Base-by-base conservation (phyloP, 2,329 filamentous ascomycete genomes). In the Emmonsia crescens region DNA sequence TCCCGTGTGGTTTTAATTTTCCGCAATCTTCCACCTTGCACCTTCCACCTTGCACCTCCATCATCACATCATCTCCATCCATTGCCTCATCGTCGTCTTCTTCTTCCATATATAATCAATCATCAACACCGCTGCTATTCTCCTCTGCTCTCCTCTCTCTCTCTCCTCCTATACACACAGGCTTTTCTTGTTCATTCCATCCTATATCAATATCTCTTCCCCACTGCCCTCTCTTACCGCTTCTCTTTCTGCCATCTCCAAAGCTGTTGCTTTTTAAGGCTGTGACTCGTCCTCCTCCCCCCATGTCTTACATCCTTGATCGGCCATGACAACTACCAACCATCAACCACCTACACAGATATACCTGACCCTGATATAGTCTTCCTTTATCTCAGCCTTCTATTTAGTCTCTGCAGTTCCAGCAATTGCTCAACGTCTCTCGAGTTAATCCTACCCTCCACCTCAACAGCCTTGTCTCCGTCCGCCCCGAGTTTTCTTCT, bases 21-120 rank as follows among this genome's bases (percentile, higher is more conserved):
- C 40, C 24, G 36, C 52, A 14, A 24, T 27, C n/a, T 38, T n/a
- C 52, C 52, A 24, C 51, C 5, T 4, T 5, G 12, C 29, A 3
- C 21, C 51, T n/a, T 42, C 36, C 54, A 12, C 51, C 12, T 16
- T 21, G n/a, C 52, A 9, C 1, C 33, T 5, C 52, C 19, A 3
- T 24, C 52, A 38, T n/a, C 36, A 40, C n/a, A 5, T 42, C 52
- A 55, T 24, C 52, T 5, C 6, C 29, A 2, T 68, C 62, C 62
- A 67, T 66, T 60, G 65, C 68, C 67, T 65, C 65, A 63, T 66
- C 63, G 29, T 64, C 64, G 67, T 61, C 59, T 52, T 61, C 65
- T 4, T 31, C 48, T 27, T 29, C 48, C 21, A 5, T 38, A 55
- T 40, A 55, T 33, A 24, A 27, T 24, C 52, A 40, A 40, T 24